phyloP scores from a whole-genome alignment of 768 basidiomycete species.

The Lentinula edodes region DNA sequence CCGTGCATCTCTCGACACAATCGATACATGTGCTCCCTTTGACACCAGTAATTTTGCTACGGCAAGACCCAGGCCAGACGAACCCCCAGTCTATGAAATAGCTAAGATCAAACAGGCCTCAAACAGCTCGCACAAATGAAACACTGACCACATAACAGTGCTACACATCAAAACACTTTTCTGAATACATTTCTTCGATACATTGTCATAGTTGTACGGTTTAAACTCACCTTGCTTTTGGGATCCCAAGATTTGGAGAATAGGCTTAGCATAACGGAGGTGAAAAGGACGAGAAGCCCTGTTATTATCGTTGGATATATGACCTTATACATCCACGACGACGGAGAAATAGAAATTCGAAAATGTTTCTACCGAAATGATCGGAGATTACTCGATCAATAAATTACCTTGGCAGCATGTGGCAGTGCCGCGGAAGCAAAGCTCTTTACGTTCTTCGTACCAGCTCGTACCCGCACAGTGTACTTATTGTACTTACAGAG shows the following conservation, averaged over 20 bases:
- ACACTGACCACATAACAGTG: constrained; percentile 2
- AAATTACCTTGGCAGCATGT: too few species aligned
- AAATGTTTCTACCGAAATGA: background rate
- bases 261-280: background rate
- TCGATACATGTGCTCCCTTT: constrained; percentile 77
- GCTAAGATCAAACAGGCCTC: background rate
- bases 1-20: constrained; percentile 70
- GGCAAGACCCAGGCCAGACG: constrained; percentile 72
- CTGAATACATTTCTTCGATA: background rate
- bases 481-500: too few species aligned
- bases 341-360: background rate
- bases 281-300: background rate
- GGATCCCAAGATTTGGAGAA: background rate
- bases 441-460: too few species aligned
- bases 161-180: background rate
- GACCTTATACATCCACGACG: background rate
- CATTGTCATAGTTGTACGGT: too few species aligned
- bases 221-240: background rate
- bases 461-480: too few species aligned
- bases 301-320: background rate
- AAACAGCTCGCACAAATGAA: background rate
- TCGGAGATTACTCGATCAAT: background rate
- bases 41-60: constrained; percentile 63
- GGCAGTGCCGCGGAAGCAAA: too few species aligned
- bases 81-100: constrained; percentile 57